Base-by-base conservation (phyloP, 768 basidiomycete species). In the Tricholoma terreum region DNA sequence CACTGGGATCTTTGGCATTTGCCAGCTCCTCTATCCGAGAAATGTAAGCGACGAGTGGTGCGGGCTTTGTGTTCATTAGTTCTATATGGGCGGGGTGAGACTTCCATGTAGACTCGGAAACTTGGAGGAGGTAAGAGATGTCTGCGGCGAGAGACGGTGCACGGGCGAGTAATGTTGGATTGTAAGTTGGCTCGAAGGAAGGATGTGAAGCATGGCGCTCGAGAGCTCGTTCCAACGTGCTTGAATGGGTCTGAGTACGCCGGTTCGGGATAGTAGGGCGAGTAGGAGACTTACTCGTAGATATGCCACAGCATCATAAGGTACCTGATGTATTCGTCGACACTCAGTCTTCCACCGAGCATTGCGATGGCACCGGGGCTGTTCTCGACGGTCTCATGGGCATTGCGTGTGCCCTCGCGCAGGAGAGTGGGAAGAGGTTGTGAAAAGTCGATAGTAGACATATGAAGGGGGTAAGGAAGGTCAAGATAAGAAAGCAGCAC, bases 301-400 rank as follows among this genome's bases (percentile, higher is more conserved):
- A 93, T 73, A 63, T 89, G 80, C 84, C 87, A 91, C 21, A 92
- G 80, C 76, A 88, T 84, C 76, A 90, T 85, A 43, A 90, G 76
- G 71, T 84, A 88, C 49, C 80, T 78, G 14, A 84, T 71, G 68
- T 92, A 92, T 66, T 89, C 87, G 42, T 81, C 77, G 67, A 79
- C 78, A 53, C 77, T 73, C 34, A 90, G 76, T 56, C 79, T 75
- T 9, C 88, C 88, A 53, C 78, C 79, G 19, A 82, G 75, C 40
- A 90, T 74, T 48, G 79, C 79, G 46, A 71, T 72, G 1, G 85
- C 88, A 24, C 81, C 86, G 22, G 77, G 68, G 61, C 82, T 85
- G 57, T 79, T 77, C 63, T 82, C 82, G 17, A 83, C 83, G 11
- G 73, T 69, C 54, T 84, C 80, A 65, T 90, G 89, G 7, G 83